These are phyloP conservation scores for Coemansia sp. DNA, from an alignment of 192 early-diverging fungal species.

Conservation along the genomic window DNA sequence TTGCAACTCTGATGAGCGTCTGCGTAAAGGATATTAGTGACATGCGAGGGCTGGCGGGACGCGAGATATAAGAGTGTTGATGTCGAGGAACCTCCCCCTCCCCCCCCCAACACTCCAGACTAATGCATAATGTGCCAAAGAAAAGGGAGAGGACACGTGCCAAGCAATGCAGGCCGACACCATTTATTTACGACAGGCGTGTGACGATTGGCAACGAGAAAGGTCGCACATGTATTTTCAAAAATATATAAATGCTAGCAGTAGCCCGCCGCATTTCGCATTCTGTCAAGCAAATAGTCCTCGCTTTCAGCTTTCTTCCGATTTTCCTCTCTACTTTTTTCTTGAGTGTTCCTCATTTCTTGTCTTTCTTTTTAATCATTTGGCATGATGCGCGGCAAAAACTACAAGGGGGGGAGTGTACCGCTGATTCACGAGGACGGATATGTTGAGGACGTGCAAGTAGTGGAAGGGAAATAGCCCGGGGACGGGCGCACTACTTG, in stretches of 20 bases:
- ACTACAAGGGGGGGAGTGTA: neutral
- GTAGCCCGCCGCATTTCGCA: neutral
- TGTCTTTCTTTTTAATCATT: neutral
- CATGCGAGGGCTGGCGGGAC: neutral
- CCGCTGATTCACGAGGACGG: constrained; percentile 8
- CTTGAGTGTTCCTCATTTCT: neutral
- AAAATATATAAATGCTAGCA: neutral
- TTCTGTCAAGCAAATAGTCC: neutral
- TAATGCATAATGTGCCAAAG: neutral
- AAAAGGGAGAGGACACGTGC: neutral
- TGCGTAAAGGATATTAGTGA: neutral
- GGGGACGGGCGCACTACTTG: neutral
- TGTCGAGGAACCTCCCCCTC: neutral
- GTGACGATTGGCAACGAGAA: neutral
- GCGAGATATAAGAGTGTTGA: neutral
- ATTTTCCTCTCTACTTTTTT: neutral
- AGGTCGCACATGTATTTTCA: neutral
- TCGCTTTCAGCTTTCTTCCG: neutral
- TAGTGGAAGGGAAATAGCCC: constrained; percentile 1
- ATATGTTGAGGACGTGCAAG: neutral
- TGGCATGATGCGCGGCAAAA: neutral
- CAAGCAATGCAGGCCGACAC: neutral
- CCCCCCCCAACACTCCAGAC: neutral
- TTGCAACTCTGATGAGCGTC: neutral
- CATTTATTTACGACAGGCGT: neutral